These are phyloP conservation scores for Backusella parvicylindrica DNA, from an alignment of 192 early-diverging fungal species.

Conservation along the genomic window DNA sequence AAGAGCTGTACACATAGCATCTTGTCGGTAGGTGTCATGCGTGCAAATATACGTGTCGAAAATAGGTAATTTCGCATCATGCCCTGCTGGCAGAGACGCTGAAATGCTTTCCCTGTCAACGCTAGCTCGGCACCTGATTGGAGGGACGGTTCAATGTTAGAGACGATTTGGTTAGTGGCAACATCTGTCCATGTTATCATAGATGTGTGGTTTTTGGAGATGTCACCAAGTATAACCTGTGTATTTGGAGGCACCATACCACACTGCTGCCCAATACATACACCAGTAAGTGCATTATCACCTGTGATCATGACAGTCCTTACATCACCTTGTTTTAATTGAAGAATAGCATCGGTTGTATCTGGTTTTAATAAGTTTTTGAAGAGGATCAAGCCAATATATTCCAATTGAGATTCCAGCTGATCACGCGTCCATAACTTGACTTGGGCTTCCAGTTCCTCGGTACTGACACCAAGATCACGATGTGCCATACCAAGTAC, in stretches of 20 bases:
- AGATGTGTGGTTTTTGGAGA: slow-evolving; percentile 2
- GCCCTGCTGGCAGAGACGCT: slow-evolving; percentile 25
- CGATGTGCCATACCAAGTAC: slow-evolving; percentile 53
- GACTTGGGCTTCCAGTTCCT: slow-evolving; percentile 20
- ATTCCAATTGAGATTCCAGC: slow-evolving; percentile 39
- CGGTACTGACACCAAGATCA: slow-evolving; percentile 4
- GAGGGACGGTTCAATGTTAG: neutral
- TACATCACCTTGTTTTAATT: slow-evolving; percentile 49
- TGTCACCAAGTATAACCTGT: slow-evolving; percentile 19
- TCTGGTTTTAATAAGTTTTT: slow-evolving; percentile 58
- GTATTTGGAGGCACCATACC: slow-evolving; percentile 47
- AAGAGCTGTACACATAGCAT: slow-evolving; percentile 50
- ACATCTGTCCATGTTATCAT: slow-evolving; percentile 41
- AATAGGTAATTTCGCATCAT: slow-evolving; percentile 40
- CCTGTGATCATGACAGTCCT: slow-evolving; percentile 67
- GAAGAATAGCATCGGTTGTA: slow-evolving; percentile 45
- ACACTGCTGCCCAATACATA: slow-evolving; percentile 47
- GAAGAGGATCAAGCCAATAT: slow-evolving; percentile 55
- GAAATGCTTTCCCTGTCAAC: slow-evolving; percentile 51
- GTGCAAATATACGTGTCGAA: slow-evolving; percentile 51
- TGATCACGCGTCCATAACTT: slow-evolving; percentile 32
- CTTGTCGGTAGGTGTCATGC: slow-evolving; percentile 60
- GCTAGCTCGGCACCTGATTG: slow-evolving; percentile 41
- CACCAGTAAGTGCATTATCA: slow-evolving; percentile 55
- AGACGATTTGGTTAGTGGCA: slow-evolving; percentile 22